These are phyloP conservation scores for Chamaenerion angustifolium DNA, from an alignment of 345 rosid species.

Conservation along the genomic window DNA sequence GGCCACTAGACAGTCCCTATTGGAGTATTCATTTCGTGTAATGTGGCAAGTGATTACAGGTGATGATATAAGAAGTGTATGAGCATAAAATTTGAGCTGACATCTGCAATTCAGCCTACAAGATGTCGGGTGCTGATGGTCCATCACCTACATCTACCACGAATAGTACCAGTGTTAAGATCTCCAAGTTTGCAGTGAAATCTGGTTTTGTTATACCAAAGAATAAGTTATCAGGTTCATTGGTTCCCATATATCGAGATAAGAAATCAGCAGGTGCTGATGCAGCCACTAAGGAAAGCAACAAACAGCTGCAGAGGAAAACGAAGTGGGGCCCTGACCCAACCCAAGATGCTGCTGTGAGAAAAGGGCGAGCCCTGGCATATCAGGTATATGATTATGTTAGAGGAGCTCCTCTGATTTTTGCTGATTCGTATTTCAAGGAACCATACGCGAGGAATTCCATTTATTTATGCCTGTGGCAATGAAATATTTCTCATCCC, in stretches of 20 bases:
- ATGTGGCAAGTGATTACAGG: slow-evolving; percentile 1
- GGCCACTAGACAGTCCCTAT: not conserved
- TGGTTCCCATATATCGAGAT: slow-evolving; percentile 51
- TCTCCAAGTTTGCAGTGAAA: slow-evolving; percentile 62
- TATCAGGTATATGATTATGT: slow-evolving; percentile 50
- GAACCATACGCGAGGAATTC: slow-evolving; percentile 12
- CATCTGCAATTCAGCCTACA: slow-evolving; percentile 17
- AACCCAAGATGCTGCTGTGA: slow-evolving; percentile 46
- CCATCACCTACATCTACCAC: slow-evolving; percentile 19
- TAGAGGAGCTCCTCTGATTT: not conserved
- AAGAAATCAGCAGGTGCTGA: slow-evolving; percentile 29
- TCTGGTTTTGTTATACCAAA: slow-evolving; percentile 89
- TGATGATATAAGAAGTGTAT: slow-evolving; percentile 2
- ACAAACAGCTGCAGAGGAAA: slow-evolving; percentile 44
- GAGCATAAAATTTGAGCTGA: slow-evolving; percentile 18
- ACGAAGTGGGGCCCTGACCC: slow-evolving; percentile 84
- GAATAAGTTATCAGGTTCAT: slow-evolving; percentile 74
- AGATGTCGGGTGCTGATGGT: slow-evolving; percentile 28
- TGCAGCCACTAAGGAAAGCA: slow-evolving; percentile 21
- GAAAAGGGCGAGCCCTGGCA: slow-evolving; percentile 51
- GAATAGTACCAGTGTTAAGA: slow-evolving; percentile 24
- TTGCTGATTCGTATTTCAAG: not conserved
- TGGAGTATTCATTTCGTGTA: not conserved
- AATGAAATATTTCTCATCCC: slow-evolving; percentile 24
- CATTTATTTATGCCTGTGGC: slow-evolving; percentile 25